Evolutionary conservation across 2,329 filamentous ascomycete genomes (phyloP), one percentile per base, ranked within the genome.

Genomic region (Fusarium chaquense): DNA sequence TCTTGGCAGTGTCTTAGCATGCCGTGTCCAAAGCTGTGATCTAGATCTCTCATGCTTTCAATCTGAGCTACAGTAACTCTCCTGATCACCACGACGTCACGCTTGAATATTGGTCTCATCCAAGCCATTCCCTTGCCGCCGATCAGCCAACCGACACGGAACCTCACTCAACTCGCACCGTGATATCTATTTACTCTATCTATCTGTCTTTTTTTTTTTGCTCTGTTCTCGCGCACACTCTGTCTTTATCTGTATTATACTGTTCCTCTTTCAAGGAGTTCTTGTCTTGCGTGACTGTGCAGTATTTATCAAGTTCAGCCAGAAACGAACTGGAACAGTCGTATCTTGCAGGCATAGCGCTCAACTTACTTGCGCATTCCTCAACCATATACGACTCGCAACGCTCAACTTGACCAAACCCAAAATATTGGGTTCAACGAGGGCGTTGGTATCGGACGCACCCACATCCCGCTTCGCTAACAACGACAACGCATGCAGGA

Each of bases 1-100:
- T 57, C 65, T 62, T 72, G 54, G 69, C 70, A 65, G 52, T 41
- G 45, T 46, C 46, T 56, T 53, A 70, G 71, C 70, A 74, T 74
- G 69, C 63, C 65, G 36, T 56, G 24, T 38, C 24, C 70, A 35
- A 64, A 59, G 67, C 53, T 58, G 71, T 72, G 63, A 74, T 62
- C 64, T 68, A 70, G 70, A 65, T 60, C 66, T 72, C 61, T 55
- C 58, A 65, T 69, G 63, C 67, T 71, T 62, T 58, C 47, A 50
- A 47, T 47, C 33, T 41, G 58, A 63, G n/a, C 33, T 41, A 30
- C 49, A 52, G 54, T 45, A 56, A 62, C 51, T 65, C 57, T 64
- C 58, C 46, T 53, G 52, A 58, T 72, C 58, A 60, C 62, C 45
- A 62, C 70, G 58, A 72, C 71, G 67, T 71, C 67, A 71, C 66